Evolutionary conservation across 345 rosid species (phyloP).

Genomic region (Angophora floribunda): DNA sequence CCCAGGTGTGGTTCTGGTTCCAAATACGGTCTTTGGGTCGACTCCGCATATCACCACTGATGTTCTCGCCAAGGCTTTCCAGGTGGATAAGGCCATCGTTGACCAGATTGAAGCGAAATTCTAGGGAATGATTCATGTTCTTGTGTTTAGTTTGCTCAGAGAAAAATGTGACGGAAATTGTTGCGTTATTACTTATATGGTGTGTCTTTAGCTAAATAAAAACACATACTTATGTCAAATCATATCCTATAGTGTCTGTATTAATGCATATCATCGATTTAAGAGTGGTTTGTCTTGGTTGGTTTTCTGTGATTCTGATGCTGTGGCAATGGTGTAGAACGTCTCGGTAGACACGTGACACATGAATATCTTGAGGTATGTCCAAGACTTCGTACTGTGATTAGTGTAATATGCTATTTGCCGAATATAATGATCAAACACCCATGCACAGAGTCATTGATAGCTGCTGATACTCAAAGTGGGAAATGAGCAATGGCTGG

Average conservation of each 20-base stretch:
- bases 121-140: background rate
- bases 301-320: background rate
- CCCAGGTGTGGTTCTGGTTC: constrained; percentile 4
- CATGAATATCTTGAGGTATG: too few relatives aligned
- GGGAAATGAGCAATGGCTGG: too few relatives aligned
- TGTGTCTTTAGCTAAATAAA: background rate
- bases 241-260: background rate
- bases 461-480: too few relatives aligned
- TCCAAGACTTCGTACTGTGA: too few relatives aligned
- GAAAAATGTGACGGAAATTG: background rate
- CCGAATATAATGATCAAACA: too few relatives aligned
- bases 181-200: background rate
- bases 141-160: background rate
- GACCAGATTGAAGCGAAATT: background rate
- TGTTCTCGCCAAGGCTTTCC: constrained; percentile 16
- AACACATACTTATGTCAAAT: background rate
- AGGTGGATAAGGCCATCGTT: constrained; percentile 2
- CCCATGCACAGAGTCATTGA: too few relatives aligned
- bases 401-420: too few relatives aligned
- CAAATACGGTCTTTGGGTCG: constrained; percentile 13
- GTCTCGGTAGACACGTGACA: too few relatives aligned
- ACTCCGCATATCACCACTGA: constrained; percentile 1
- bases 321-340: background rate
- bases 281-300: background rate
- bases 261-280: background rate